Evolutionary conservation across 2,329 filamentous ascomycete species (phyloP).

Genomic region (Aspergillus fumigatus): DNA sequence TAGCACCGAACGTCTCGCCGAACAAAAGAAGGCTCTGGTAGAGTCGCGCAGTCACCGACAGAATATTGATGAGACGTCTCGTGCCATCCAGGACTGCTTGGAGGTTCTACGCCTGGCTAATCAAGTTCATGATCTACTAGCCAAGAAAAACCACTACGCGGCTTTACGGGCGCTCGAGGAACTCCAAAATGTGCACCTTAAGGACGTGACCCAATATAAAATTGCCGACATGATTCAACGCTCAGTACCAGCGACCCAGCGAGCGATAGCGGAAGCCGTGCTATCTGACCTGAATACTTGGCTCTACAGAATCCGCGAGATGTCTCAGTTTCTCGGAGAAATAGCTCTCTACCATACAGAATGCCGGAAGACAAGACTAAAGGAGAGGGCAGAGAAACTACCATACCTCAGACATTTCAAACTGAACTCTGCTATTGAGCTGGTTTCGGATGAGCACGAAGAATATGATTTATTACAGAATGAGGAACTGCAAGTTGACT

Average conservation of each 20-base stretch:
- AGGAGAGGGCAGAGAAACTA: conserved; percentile 73
- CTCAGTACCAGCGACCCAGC: conserved; percentile 88
- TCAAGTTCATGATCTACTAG: conserved; percentile 84
- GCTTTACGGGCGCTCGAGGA: conserved; percentile 92
- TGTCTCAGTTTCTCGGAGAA: conserved; percentile 91
- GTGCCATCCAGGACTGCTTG: conserved; percentile 83
- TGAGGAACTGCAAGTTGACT: conserved; percentile 90
- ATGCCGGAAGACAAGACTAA: conserved; percentile 74
- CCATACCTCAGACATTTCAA: conserved; percentile 77
- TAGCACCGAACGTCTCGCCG: conserved; percentile 88
- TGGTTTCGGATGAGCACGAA: conserved; percentile 90
- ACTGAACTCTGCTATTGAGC: conserved; percentile 89
- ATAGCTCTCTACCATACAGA: conserved; percentile 97
- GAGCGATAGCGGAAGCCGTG: conserved; percentile 89
- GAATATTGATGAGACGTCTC: conserved; percentile 89
- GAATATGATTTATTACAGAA: conserved; percentile 96
- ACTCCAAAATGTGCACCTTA: conserved; percentile 91
- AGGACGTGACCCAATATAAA: conserved; percentile 90
- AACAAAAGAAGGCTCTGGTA: conserved; percentile 90
- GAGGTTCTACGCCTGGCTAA: conserved; percentile 91
- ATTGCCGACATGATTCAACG: conserved; percentile 94
- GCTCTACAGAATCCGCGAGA: conserved; percentile 91
- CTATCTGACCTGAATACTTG: conserved; percentile 97
- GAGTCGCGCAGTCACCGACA: conserved; percentile 88
- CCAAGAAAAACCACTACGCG: conserved; percentile 92